Percentiles rank a stretch among this genome's conserved stretches.
Evolutionary conservation across 257 asterid species (phyloP).

Genomic region (Plantago elongata): DNA sequence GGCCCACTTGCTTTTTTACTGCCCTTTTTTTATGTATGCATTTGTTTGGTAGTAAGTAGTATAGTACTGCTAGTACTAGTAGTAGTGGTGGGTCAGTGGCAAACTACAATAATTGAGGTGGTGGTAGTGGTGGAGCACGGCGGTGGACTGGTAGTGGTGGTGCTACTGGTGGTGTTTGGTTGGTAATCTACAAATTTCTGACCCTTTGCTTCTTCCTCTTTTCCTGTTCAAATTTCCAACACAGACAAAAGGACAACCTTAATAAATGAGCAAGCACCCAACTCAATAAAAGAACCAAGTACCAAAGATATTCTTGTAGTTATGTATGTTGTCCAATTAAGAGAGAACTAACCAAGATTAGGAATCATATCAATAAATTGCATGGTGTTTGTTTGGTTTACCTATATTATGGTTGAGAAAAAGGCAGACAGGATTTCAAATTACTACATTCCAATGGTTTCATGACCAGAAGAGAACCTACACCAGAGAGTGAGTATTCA

Average conservation of each 20-base stretch:
- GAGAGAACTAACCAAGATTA: neutral
- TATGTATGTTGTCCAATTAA: slow-evolving; percentile 1
- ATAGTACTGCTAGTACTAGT: slow-evolving; percentile 27
- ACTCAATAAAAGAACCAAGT: slow-evolving; percentile 26
- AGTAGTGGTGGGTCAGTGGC: neutral
- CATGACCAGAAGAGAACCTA: slow-evolving; percentile 70
- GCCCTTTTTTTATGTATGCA: slow-evolving; percentile 39
- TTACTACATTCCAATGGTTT: slow-evolving; percentile 64
- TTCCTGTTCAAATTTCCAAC: slow-evolving; percentile 27
- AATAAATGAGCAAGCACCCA: slow-evolving; percentile 27
- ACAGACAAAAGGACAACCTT: slow-evolving; percentile 19
- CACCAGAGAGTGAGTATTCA: neutral
- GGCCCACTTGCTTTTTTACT: slow-evolving; percentile 39
- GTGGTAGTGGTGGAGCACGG: slow-evolving; percentile 19
- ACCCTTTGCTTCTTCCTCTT: neutral
- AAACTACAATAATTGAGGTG: slow-evolving; percentile 5
- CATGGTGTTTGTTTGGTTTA: slow-evolving; percentile 20
- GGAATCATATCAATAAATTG: slow-evolving; percentile 14
- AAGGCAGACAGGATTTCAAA: slow-evolving; percentile 32
- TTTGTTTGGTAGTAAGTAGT: slow-evolving; percentile 44
- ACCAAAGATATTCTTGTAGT: slow-evolving; percentile 9
- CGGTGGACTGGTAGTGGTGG: slow-evolving; percentile 3
- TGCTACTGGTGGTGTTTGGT: slow-evolving; percentile 7
- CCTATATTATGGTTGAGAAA: slow-evolving; percentile 41
- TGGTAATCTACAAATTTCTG: slow-evolving; percentile 22